Percentiles rank a stretch among this genome's conserved stretches.
These are phyloP conservation scores for Parietichytrium sp. DNA, from an alignment of 108 stramenopile species.

Conservation along the genomic window DNA sequence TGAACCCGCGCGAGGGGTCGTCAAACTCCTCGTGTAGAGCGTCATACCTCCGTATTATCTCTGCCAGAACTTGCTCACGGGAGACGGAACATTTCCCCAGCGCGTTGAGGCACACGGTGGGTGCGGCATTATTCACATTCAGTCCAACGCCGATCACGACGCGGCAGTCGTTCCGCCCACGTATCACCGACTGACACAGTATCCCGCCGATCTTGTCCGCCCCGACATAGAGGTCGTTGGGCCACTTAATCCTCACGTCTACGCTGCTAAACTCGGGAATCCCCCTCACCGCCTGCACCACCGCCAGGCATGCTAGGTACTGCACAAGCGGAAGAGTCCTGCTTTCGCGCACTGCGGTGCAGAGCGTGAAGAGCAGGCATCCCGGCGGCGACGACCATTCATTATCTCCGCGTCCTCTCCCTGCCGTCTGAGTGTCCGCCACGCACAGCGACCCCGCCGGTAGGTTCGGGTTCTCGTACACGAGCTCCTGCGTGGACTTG, in stretches of 20 bases:
- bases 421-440: conserved; percentile 23
- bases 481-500: conserved; percentile 6
- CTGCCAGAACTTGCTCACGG: conserved; percentile 23
- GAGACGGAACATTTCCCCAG: background rate
- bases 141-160: conserved; percentile 15
- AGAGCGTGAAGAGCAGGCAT: background rate
- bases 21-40: conserved; percentile 35
- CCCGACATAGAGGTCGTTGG: conserved; percentile 8
- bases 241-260: conserved; percentile 26
- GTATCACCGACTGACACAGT: conserved; percentile 10
- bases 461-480: background rate
- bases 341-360: background rate
- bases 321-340: conserved; percentile 6
- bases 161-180: background rate
- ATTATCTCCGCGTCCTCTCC: conserved; percentile 10
- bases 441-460: conserved; percentile 20
- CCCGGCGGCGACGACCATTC: conserved; percentile 32
- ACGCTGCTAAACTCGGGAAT: background rate
- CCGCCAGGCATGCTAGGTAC: conserved; percentile 1
- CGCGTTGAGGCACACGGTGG: conserved; percentile 11
- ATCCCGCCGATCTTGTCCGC: conserved; percentile 4
- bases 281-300: conserved; percentile 10
- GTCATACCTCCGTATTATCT: background rate
- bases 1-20: background rate
- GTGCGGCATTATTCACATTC: background rate